phyloP scores from a whole-genome alignment of 441 rosid genomes.

The Populus hybrid region DNA sequence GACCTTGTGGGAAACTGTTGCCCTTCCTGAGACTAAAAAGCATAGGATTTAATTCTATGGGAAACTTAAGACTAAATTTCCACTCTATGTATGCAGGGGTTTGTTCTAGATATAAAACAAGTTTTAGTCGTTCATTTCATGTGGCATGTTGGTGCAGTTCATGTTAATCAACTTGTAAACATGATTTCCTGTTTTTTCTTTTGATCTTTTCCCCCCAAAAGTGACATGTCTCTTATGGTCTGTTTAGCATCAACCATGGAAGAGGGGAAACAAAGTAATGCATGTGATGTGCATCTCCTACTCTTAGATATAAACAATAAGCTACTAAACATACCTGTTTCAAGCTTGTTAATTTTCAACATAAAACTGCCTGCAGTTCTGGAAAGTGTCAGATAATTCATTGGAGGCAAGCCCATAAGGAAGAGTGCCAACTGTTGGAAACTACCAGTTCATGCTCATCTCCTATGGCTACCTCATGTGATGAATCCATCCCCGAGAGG shows the following conservation, averaged over 20 bases:
- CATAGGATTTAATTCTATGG: not conserved
- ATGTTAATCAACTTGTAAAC: not conserved
- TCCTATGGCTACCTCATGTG: constrained; percentile 22
- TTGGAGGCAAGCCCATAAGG: constrained; percentile 79
- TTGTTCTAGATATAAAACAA: not conserved
- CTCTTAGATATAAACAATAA: constrained; percentile 1
- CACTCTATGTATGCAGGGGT: not conserved
- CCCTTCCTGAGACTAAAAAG: not conserved
- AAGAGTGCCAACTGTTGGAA: constrained; percentile 58
- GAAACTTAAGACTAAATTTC: not conserved
- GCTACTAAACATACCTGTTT: not conserved
- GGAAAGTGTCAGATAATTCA: constrained; percentile 90
- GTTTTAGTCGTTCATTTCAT: not conserved
- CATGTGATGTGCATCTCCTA: not conserved
- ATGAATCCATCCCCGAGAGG: constrained; percentile 6
- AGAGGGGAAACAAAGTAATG: not conserved
- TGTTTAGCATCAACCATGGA: not conserved
- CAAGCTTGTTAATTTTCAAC: not conserved
- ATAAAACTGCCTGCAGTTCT: constrained; percentile 50
- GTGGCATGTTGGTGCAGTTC: not conserved
- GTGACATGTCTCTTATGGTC: not conserved
- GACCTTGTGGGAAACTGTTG: not conserved
- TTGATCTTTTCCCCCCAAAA: not conserved
- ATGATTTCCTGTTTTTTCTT: not conserved
- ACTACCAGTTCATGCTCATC: constrained; percentile 39